Percentiles rank a stretch among this genome's conserved stretches.
Evolutionary conservation across 2,329 filamentous ascomycete species (phyloP).

Genomic region (Thielaviopsis ethacetica): DNA sequence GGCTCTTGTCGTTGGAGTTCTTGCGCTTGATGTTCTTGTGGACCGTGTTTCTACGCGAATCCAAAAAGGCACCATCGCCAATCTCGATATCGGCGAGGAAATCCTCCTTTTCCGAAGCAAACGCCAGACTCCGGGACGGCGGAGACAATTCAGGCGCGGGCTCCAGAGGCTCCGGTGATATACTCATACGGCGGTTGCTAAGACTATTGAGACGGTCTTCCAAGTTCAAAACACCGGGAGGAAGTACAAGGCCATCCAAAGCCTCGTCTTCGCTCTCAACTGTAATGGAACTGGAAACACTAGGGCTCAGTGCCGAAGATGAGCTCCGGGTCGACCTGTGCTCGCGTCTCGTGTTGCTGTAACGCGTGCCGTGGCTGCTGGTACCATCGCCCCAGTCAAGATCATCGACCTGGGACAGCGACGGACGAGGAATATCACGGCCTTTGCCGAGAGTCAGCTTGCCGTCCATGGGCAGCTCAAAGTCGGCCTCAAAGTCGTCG

Average conservation of each 20-base stretch:
- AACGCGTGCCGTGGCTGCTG: conserved; percentile 78
- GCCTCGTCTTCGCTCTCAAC: conserved; percentile 88
- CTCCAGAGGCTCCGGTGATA: conserved; percentile 31
- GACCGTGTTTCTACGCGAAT: conserved; percentile 62
- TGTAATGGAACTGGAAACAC: conserved; percentile 78
- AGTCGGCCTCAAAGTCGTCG: conserved; percentile 56
- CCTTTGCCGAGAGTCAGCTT: conserved; percentile 47
- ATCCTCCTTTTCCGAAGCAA: conserved; percentile 47
- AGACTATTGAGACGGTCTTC: conserved; percentile 44
- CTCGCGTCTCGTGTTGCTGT: conserved; percentile 71
- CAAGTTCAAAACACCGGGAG: conserved; percentile 70
- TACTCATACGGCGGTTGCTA: conserved; percentile 49
- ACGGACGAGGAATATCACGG: conserved; percentile 39
- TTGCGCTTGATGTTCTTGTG: conserved; percentile 90
- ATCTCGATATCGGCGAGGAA: conserved; percentile 78
- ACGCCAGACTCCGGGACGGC: conserved; percentile 13
- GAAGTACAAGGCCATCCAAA: conserved; percentile 75
- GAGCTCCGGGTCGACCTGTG: conserved; percentile 69
- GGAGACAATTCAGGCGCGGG: neutral
- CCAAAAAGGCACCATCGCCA: conserved; percentile 67
- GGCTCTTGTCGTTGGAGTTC: conserved; percentile 49
- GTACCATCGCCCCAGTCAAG: conserved; percentile 92
- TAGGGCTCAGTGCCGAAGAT: conserved; percentile 82
- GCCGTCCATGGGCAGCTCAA: conserved; percentile 53
- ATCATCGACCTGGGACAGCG: conserved; percentile 49